Percentiles rank a stretch among this genome's conserved stretches.
Evolutionary conservation across 2,329 filamentous ascomycete genomes (phyloP).

Genomic region (Colletotrichum costaricense): DNA sequence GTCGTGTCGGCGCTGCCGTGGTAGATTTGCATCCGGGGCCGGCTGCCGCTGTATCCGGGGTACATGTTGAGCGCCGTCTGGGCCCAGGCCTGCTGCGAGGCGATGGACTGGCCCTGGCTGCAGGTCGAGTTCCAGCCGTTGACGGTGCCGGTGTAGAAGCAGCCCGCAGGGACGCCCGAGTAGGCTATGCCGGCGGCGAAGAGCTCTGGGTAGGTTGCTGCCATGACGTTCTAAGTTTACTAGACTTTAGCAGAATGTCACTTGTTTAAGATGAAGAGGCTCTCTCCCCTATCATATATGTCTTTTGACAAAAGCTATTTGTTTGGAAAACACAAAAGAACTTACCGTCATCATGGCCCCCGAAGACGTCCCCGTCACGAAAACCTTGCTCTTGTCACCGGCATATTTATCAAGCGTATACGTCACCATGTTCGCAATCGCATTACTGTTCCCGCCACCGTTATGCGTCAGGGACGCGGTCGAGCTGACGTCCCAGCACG

Average conservation of each 20-base stretch:
- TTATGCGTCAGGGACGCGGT: conserved; percentile 62
- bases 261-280: too few relatives aligned
- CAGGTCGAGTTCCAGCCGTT: conserved; percentile 64
- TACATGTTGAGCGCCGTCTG: conserved; percentile 58
- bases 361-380: conserved; percentile 61
- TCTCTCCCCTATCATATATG: too few relatives aligned
- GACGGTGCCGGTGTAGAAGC: conserved; percentile 54
- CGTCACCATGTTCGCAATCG: conserved; percentile 69
- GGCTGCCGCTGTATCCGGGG: conserved; percentile 59
- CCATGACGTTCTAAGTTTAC: conserved; percentile 51
- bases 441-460: conserved; percentile 66
- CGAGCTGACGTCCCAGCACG: conserved; percentile 70
- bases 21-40: conserved; percentile 68
- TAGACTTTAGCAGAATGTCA: too few relatives aligned
- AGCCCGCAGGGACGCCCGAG: conserved; percentile 57
- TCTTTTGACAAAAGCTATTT: too few relatives aligned
- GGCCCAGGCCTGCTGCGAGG: conserved; percentile 60
- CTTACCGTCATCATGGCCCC: conserved; percentile 62
- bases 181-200: conserved; percentile 57
- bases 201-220: conserved; percentile 59
- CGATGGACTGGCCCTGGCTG: conserved; percentile 55
- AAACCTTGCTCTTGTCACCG: conserved; percentile 62
- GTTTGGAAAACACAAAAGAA: too few relatives aligned
- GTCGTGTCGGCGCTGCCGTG: conserved; percentile 65
- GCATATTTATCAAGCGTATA: conserved; percentile 64